Evolutionary conservation across 768 basidiomycete genomes (phyloP).

Genomic region (Boletus subcaerulescens): DNA sequence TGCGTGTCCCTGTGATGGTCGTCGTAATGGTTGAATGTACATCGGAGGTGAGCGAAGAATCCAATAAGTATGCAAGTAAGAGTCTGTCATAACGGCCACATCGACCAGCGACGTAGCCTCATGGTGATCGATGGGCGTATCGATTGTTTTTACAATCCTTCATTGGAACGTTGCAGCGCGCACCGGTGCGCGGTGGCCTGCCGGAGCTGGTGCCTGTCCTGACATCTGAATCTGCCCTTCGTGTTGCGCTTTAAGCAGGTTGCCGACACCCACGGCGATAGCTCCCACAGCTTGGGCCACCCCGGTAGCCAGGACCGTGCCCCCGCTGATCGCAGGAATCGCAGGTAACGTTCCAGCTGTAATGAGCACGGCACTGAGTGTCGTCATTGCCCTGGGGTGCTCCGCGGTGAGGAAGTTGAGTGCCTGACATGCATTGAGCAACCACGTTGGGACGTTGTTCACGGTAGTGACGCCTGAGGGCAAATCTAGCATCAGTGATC

Average conservation of each 20-base stretch:
- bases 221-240: conserved; percentile 35
- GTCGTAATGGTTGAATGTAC: conserved; percentile 10
- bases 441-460: conserved; percentile 68
- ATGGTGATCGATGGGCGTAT: conserved; percentile 4
- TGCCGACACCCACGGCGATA: conserved; percentile 72
- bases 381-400: conserved; percentile 73
- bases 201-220: conserved; percentile 16
- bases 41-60: conserved; percentile 1
- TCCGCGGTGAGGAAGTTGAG: conserved; percentile 72
- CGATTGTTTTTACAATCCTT: background rate
- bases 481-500: background rate
- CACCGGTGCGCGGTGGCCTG: conserved; percentile 23
- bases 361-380: conserved; percentile 74
- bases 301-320: conserved; percentile 67
- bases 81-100: conserved; percentile 13
- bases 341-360: conserved; percentile 74
- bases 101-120: conserved; percentile 24
- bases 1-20: conserved; percentile 5
- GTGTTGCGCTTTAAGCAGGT: conserved; percentile 48
- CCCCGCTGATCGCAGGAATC: conserved; percentile 68
- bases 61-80: conserved; percentile 21
- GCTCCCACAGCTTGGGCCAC: conserved; percentile 79
- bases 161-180: conserved; percentile 32
- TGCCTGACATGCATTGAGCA: conserved; percentile 72
- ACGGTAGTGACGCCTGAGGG: conserved; percentile 40